Evolutionary conservation across 371 early-diverging fungal genomes (phyloP).

Genomic region (Basidiobolus meristosporus): DNA sequence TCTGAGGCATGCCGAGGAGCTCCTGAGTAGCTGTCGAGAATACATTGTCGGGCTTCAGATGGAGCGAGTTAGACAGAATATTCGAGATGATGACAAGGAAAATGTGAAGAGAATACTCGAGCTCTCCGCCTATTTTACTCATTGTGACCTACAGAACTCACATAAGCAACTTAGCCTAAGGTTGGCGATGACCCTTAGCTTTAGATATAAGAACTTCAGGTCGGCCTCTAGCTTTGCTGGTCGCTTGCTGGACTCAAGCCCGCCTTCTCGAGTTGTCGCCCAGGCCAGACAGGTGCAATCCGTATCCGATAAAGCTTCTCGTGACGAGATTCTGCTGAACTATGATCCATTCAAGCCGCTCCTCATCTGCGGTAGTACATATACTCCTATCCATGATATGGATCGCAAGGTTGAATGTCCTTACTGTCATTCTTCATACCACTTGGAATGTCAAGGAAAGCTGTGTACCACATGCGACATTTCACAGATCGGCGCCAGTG

Average conservation of each 20-base stretch:
- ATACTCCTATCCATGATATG: slow-evolving; percentile 73
- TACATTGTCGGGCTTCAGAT: slow-evolving; percentile 74
- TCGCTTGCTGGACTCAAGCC: slow-evolving; percentile 72
- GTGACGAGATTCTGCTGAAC: slow-evolving; percentile 61
- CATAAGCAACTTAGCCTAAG: slow-evolving; percentile 70
- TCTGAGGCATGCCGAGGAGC: no score
- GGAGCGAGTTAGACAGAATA: slow-evolving; percentile 50
- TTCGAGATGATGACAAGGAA: slow-evolving; percentile 23
- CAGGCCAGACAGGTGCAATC: slow-evolving; percentile 67
- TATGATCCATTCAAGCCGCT: slow-evolving; percentile 90
- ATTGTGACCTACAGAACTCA: slow-evolving; percentile 68
- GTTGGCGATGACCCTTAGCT: slow-evolving; percentile 63
- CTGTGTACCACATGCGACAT: slow-evolving; percentile 76
- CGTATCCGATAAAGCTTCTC: slow-evolving; percentile 54
- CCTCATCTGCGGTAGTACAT: slow-evolving; percentile 57
- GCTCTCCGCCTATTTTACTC: slow-evolving; percentile 86
- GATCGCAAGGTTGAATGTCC: slow-evolving; percentile 58
- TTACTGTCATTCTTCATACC: slow-evolving; percentile 73
- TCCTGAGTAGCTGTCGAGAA: no score
- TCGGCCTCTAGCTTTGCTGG: slow-evolving; percentile 69
- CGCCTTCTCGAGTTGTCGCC: slow-evolving; percentile 44
- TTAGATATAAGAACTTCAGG: slow-evolving; percentile 59
- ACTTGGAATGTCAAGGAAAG: slow-evolving; percentile 52
- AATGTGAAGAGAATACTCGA: slow-evolving; percentile 55
- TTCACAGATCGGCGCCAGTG: slow-evolving; percentile 33